phyloP scores from a whole-genome alignment of 2,329 filamentous ascomycete genomes.

The Pezicula rhizophila region DNA sequence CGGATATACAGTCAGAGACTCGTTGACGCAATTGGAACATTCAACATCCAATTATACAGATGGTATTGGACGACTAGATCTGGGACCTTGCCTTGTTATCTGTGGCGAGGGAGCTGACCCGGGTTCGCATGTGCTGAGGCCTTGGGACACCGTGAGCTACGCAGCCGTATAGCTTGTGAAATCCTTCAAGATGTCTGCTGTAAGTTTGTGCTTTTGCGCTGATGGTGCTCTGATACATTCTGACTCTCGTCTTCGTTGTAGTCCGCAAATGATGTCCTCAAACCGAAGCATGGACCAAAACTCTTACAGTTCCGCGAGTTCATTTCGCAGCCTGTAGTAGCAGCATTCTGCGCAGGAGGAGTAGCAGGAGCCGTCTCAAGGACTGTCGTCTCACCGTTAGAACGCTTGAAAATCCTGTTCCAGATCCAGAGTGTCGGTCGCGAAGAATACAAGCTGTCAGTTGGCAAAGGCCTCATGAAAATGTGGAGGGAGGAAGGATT shows the following conservation, averaged over 20 bases:
- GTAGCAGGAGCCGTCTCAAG: conserved; percentile 94
- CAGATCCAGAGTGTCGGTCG: conserved; percentile 88
- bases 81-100: conserved; percentile 9
- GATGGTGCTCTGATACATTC: neutral
- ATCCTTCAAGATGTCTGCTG: conserved; percentile 23
- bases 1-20: neutral
- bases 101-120: conserved; percentile 7
- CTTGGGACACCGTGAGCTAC: conserved; percentile 13
- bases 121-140: conserved; percentile 14
- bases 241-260: conserved; percentile 7
- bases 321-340: conserved; percentile 76
- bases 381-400: conserved; percentile 92
- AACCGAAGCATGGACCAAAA: conserved; percentile 26
- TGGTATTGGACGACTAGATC: conserved; percentile 11
- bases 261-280: conserved; percentile 20
- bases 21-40: neutral
- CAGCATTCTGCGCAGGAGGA: conserved; percentile 90
- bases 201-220: conserved; percentile 13
- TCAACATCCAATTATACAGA: conserved; percentile 4
- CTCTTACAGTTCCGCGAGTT: conserved; percentile 33
- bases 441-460: conserved; percentile 88
- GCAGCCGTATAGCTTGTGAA: conserved; percentile 7
- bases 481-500: conserved; percentile 98
- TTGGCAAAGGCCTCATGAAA: conserved; percentile 80
- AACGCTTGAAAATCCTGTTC: conserved; percentile 95